phyloP scores from a whole-genome alignment of 768 basidiomycete species.

The Termitomyces sp. region DNA sequence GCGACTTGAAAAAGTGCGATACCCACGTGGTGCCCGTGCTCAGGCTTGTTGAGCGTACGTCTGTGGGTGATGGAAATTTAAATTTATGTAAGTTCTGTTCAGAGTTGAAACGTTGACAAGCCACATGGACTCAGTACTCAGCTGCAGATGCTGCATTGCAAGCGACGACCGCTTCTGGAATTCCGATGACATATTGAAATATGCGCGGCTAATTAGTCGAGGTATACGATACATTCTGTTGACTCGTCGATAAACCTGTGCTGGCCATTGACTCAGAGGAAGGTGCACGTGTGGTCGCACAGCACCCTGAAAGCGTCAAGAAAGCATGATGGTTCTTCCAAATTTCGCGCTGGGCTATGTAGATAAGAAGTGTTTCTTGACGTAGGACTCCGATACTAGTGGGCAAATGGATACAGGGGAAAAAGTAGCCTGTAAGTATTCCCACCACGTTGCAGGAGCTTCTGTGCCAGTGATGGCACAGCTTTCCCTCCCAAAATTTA shows the following conservation, averaged over 20 bases:
- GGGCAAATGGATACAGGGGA: background rate
- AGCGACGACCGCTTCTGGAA: too few relatives aligned
- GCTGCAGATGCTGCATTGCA: too few relatives aligned
- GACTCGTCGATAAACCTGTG: background rate
- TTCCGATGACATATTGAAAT: background rate
- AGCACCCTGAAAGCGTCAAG: background rate
- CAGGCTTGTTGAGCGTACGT: too few relatives aligned
- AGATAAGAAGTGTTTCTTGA: background rate
- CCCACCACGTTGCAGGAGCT: too few relatives aligned
- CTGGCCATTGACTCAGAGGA: too few relatives aligned
- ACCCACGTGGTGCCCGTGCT: too few relatives aligned
- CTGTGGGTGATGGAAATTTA: background rate
- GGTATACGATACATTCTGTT: background rate
- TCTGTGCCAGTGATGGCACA: background rate
- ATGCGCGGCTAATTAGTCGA: background rate
- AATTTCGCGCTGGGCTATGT: background rate
- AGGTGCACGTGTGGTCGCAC: background rate
- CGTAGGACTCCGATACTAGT: background rate
- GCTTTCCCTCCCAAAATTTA: conserved; percentile 8
- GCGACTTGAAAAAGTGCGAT: background rate
- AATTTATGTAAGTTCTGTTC: too few relatives aligned
- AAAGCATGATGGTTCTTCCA: background rate
- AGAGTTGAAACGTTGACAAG: too few relatives aligned
- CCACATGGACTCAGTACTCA: too few relatives aligned
- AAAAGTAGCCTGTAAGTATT: too few relatives aligned